A percentile compares a stretch with the other conserved stretches of the same genome.
phyloP scores from a whole-genome alignment of 2,329 filamentous ascomycete genomes.

The Botrytis tulipae region DNA sequence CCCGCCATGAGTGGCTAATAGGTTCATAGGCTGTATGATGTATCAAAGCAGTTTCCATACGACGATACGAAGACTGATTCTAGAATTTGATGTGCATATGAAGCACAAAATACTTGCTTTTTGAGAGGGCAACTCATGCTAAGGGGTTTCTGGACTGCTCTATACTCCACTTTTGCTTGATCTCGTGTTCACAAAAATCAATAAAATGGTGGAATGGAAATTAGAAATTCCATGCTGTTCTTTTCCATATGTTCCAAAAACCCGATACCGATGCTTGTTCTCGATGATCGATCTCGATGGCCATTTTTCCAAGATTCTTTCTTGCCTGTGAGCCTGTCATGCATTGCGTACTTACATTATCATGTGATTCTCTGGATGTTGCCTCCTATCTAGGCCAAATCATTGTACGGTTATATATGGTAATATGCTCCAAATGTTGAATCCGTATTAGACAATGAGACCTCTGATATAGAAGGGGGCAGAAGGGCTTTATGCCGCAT shows the following conservation, averaged over 20 bases:
- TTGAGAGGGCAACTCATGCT: neutral
- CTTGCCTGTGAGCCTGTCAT: neutral
- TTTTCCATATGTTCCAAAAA: neutral
- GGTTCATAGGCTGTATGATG: neutral
- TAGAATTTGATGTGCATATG: neutral
- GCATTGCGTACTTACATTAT: neutral
- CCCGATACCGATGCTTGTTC: neutral
- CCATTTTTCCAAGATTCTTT: neutral
- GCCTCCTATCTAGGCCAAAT: no score
- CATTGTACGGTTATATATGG: no score
- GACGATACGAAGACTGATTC: neutral
- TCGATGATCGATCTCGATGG: neutral
- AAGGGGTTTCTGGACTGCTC: neutral
- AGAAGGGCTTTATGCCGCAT: no score
- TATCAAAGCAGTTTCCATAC: neutral
- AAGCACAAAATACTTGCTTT: neutral
- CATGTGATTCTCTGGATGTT: neutral
- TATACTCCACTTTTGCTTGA: neutral
- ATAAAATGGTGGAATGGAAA: neutral
- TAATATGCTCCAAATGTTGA: no score
- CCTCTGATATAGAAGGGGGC: no score
- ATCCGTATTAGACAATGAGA: no score
- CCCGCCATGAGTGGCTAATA: conserved; percentile 9
- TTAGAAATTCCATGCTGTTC: neutral
- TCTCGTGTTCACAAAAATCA: neutral